A percentile compares a stretch with the other conserved stretches of the same genome.
These are phyloP conservation scores for Gynochthodes officinalis DNA, from an alignment of 257 asterid genomes.

Conservation along the genomic window DNA sequence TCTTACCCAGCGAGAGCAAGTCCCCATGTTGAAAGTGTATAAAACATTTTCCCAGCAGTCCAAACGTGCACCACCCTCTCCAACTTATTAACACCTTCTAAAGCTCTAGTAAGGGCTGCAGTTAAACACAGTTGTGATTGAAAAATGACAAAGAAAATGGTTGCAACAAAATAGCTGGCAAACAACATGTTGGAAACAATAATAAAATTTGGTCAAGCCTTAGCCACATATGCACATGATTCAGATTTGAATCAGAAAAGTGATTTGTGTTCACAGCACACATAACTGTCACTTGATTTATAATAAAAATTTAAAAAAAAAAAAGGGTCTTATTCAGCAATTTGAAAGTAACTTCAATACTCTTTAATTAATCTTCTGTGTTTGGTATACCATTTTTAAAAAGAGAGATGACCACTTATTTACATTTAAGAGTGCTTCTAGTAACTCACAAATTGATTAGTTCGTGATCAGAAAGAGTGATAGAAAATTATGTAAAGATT, in stretches of 20 bases:
- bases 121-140: not conserved
- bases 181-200: not conserved
- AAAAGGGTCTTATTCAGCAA: not conserved
- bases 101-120: constrained; percentile 70
- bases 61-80: constrained; percentile 75
- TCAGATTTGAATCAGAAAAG: not conserved
- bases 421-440: too few species aligned
- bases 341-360: not conserved
- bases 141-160: not conserved
- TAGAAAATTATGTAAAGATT: too few species aligned
- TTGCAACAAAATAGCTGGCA: not conserved
- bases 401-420: too few species aligned
- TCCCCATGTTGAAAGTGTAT: constrained; percentile 86
- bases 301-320: not conserved
- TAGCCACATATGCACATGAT: not conserved
- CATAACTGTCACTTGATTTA: not conserved
- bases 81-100: constrained; percentile 67
- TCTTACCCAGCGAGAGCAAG: constrained; percentile 82
- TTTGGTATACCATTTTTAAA: too few species aligned
- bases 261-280: not conserved
- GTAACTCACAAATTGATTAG: too few species aligned
- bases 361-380: not conserved
- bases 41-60: constrained; percentile 79
- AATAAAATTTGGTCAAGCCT: not conserved
- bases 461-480: too few species aligned